Base-by-base conservation (phyloP, 345 rosid genomes). In the Lumnitzera racemosa region DNA sequence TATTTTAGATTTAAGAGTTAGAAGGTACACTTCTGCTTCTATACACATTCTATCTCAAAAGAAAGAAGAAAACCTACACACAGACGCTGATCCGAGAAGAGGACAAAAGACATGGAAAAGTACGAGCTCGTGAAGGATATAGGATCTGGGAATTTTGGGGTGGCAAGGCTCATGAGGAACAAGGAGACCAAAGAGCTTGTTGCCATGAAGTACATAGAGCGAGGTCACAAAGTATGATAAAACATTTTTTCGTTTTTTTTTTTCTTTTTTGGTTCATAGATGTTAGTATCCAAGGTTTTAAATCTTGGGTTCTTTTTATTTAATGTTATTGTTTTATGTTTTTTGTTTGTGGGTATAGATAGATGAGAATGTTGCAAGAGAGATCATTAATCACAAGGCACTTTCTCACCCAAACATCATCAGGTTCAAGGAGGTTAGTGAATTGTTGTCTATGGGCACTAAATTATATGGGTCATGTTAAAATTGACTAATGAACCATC, bases 181-280 rank as follows among this genome's bases (percentile, higher is more conserved):
- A 91, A 85, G 66, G 77, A 80, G 50, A 87, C 98, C 5, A 82
- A 74, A 67, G 95, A 91, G 68, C 89, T 85, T 51, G 95, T 91
- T 47, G 96, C 96, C 65, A 86, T 91, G 95, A 91, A 91, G 81
- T 91, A 86, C 74, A 91, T 89, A 72, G 98, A 91, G 59, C 89
- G 96, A 16, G 98, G 96, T 62, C 81, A 57, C 9, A 91, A 82
- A 92, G 96, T 89, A 51, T 3, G 20, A 43, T 20, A 15, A 47
- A 6, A 13, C 13, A 1, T 31, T 3, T 31, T 23, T 49, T 31
- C 31, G 16, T 15, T n/a, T 27, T 23, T 16, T 56, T 47, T 2
- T 13, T 15, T 14, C 50, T 49, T 11, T 20, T 5, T 14, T 54
- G 15, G 23, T 10, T 41, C 41, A 12, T 24, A 2, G 43, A 11